phyloP scores from a whole-genome alignment of 371 early-diverging fungal genomes.

The Mucor indicus region DNA sequence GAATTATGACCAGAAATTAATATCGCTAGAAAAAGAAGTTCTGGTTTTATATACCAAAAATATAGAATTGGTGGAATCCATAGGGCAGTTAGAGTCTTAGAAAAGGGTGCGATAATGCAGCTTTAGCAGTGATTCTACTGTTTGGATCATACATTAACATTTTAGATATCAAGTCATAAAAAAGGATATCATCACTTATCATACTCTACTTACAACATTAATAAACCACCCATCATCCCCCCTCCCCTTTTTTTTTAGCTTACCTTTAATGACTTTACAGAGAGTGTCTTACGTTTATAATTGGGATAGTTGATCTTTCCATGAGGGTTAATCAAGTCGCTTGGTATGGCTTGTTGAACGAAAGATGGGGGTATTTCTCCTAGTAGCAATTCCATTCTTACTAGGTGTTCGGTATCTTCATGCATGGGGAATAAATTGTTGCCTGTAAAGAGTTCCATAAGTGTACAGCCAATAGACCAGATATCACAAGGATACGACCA shows the following conservation, averaged over 20 bases:
- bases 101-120: conserved; percentile 82
- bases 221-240: too few relatives aligned
- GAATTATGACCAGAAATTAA: background rate
- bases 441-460: conserved; percentile 92
- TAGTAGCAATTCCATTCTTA: conserved; percentile 70
- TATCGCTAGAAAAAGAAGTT: conserved; percentile 13
- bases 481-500: conserved; percentile 97
- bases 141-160: conserved; percentile 89
- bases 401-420: conserved; percentile 76
- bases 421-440: conserved; percentile 94
- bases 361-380: conserved; percentile 42
- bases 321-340: conserved; percentile 10
- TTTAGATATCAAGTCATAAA: conserved; percentile 68
- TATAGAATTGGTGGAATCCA: conserved; percentile 15
- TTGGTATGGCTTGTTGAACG: too few relatives aligned
- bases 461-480: conserved; percentile 97
- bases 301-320: background rate
- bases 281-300: conserved; percentile 44
- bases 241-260: too few relatives aligned
- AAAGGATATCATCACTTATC: conserved; percentile 24
- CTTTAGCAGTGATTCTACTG: conserved; percentile 78
- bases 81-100: too few relatives aligned
- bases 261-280: conserved; percentile 59
- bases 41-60: conserved; percentile 21
- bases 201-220: conserved; percentile 19